Percentiles rank a stretch among this genome's conserved stretches.
phyloP scores from a whole-genome alignment of 768 basidiomycete species.

The Trametopsis cervina region DNA sequence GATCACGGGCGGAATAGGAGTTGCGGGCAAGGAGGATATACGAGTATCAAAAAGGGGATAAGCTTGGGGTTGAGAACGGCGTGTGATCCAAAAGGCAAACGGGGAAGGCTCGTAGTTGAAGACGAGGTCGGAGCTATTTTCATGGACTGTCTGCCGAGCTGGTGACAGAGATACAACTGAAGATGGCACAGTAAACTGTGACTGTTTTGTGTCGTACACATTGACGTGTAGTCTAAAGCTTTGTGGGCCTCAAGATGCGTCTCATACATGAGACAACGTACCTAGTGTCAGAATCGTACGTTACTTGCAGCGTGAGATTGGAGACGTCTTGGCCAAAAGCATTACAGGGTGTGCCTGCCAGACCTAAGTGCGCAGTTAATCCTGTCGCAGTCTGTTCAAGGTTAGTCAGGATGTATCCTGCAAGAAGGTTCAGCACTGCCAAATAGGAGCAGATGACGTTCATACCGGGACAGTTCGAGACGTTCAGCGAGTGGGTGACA shows the following conservation, averaged over 20 bases:
- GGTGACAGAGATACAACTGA: constrained; percentile 38
- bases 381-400: constrained; percentile 39
- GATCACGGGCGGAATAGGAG: constrained; percentile 53
- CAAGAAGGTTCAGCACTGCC: too few relatives aligned
- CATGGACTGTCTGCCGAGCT: constrained; percentile 28
- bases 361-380: constrained; percentile 44
- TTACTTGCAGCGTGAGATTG: constrained; percentile 57
- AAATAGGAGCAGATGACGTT: neutral
- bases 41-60: constrained; percentile 68
- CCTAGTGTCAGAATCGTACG: constrained; percentile 48
- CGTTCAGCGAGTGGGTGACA: constrained; percentile 18
- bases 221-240: constrained; percentile 54
- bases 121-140: constrained; percentile 48
- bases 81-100: constrained; percentile 78
- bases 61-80: constrained; percentile 48
- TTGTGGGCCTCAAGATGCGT: constrained; percentile 28
- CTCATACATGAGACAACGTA: constrained; percentile 25
- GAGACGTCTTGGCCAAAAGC: constrained; percentile 56
- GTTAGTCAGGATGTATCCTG: constrained; percentile 49
- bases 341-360: constrained; percentile 54
- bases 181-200: constrained; percentile 63
- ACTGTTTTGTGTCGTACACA: constrained; percentile 51
- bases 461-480: constrained; percentile 23
- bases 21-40: constrained; percentile 47
- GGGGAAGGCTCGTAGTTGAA: constrained; percentile 62